Conservation (phyloP, 192 early-diverging fungal species). For the Coemansia sp. region DNA sequence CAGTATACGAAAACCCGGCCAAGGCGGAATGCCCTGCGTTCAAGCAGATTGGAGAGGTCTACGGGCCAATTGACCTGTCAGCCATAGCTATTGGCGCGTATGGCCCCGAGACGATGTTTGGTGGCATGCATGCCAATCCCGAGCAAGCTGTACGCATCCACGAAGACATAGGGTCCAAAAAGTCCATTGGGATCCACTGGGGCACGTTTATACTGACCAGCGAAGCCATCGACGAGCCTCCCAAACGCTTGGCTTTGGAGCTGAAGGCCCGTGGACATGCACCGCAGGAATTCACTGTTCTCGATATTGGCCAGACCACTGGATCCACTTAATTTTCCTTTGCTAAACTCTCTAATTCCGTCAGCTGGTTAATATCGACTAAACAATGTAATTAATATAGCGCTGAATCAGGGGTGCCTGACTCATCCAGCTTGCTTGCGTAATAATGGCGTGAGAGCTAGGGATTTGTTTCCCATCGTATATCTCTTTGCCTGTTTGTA, state of each 20-base stretch:
- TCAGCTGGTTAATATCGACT: neutral
- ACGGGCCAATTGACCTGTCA: conserved; percentile 70
- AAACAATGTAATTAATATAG: neutral
- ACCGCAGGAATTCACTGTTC: conserved; percentile 40
- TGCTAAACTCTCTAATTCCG: neutral
- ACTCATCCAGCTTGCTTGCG: neutral
- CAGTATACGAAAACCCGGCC: conserved; percentile 53
- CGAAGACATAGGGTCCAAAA: conserved; percentile 64
- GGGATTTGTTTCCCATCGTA: conserved; percentile 1
- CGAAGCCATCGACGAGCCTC: conserved; percentile 70
- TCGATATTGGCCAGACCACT: conserved; percentile 56
- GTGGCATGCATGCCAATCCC: conserved; percentile 72
- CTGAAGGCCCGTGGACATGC: conserved; percentile 58
- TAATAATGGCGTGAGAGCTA: conserved; percentile 8
- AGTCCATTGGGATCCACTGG: conserved; percentile 81
- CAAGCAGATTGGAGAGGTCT: conserved; percentile 71
- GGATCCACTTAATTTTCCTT: neutral
- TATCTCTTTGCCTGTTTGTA: neutral
- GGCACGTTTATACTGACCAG: conserved; percentile 76
- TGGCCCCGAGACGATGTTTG: conserved; percentile 65
- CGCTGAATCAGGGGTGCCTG: neutral
- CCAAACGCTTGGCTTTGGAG: conserved; percentile 55
- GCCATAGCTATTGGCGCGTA: conserved; percentile 88
- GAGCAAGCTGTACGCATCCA: conserved; percentile 81
- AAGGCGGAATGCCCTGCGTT: conserved; percentile 78